phyloP scores from a whole-genome alignment of 2,329 filamentous ascomycete species.

The Phialocephala sp. region DNA sequence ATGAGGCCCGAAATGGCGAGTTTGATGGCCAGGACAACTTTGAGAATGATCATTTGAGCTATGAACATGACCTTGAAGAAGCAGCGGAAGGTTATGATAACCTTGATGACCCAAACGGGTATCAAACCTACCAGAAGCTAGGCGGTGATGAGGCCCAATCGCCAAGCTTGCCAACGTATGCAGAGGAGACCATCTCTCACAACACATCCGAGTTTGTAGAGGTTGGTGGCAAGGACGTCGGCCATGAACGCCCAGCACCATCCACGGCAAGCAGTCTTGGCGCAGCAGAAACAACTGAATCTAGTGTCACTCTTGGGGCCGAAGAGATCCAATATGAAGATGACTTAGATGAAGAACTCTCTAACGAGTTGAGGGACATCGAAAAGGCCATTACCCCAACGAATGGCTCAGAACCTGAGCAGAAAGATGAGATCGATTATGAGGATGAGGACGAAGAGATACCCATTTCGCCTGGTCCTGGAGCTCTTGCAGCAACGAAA shows the following conservation, averaged over 20 bases:
- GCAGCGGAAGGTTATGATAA: neutral
- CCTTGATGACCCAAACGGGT: neutral
- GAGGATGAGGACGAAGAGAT: constrained; percentile 33
- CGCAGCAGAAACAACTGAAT: constrained; percentile 37
- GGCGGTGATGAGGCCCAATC: neutral
- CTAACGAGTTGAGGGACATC: constrained; percentile 39
- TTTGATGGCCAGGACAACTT: neutral
- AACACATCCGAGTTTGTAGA: neutral
- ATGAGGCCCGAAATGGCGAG: neutral
- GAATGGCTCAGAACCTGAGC: constrained; percentile 3
- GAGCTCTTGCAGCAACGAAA: constrained; percentile 8
- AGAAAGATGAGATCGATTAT: constrained; percentile 41
- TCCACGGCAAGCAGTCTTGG: constrained; percentile 22
- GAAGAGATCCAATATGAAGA: constrained; percentile 45
- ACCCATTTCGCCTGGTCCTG: constrained; percentile 5
- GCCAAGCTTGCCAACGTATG: neutral
- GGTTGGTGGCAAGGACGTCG: neutral
- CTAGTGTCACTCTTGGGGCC: constrained; percentile 44
- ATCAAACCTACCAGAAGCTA: neutral
- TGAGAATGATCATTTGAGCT: constrained; percentile 28
- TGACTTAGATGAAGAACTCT: constrained; percentile 43
- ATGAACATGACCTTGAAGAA: constrained; percentile 11
- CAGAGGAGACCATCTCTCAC: neutral
- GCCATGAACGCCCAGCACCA: neutral
- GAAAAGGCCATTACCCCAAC: neutral